These are phyloP conservation scores for Stenogyne calaminthoides DNA, from an alignment of 305 asterid genomes.

Conservation along the genomic window DNA sequence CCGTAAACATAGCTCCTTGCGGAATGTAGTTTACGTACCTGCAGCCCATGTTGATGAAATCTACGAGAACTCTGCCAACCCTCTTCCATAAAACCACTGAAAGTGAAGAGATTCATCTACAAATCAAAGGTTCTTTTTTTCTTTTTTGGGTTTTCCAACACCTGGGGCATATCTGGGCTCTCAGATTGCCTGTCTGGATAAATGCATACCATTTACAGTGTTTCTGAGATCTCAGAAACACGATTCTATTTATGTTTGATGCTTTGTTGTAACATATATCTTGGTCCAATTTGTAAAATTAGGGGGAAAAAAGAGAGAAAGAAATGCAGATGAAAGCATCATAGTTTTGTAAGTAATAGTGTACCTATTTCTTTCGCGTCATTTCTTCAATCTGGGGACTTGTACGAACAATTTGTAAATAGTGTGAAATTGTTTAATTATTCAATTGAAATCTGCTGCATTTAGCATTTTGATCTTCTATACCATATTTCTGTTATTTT, in stretches of 20 bases:
- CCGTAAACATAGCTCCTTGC: constrained; percentile 75
- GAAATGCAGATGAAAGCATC: constrained; percentile 18
- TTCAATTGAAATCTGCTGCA: not conserved
- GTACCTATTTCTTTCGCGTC: not conserved
- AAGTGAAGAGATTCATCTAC: constrained; percentile 8
- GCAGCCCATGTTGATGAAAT: constrained; percentile 85
- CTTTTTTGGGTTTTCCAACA: not conserved
- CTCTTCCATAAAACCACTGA: constrained; percentile 36
- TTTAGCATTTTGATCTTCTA: not conserved
- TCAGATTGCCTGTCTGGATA: constrained; percentile 30
- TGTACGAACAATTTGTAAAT: constrained; percentile 33
- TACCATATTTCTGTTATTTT: not conserved
- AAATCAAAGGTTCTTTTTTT: not conserved
- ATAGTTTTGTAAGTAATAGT: constrained; percentile 22
- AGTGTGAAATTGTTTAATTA: constrained; percentile 17
- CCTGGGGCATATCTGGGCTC: constrained; percentile 32
- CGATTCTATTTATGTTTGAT: not conserved
- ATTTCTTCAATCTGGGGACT: constrained; percentile 22
- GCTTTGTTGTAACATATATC: constrained; percentile 26
- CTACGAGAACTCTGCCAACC: constrained; percentile 48
- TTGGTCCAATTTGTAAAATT: constrained; percentile 1
- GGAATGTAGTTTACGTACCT: constrained; percentile 80
- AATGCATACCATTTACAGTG: constrained; percentile 2
- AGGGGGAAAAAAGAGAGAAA: not conserved
- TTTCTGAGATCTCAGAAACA: constrained; percentile 38